Base-by-base conservation (phyloP, 257 asterid species). In the Paulownia fortunei region DNA sequence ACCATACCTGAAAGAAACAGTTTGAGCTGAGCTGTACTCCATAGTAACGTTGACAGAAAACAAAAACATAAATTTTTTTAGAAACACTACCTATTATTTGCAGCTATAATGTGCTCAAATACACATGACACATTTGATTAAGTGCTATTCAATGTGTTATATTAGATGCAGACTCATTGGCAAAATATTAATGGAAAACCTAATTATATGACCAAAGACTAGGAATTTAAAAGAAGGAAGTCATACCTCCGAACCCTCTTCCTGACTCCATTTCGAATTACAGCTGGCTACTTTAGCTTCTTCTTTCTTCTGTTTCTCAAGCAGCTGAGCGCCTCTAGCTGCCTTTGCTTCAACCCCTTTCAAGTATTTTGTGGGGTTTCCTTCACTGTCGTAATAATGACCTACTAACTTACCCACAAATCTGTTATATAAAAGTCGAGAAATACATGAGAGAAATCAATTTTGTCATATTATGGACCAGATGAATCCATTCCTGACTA, bases 321-420 rank as follows among this genome's bases (percentile, higher is more conserved):
- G 89, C 78, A 92, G 85, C 78, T 92, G 97, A 52, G 98, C 91
- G 11, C 97, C 98, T 88, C 98, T 89, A 23, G 97, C 98, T 0
- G 96, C 96, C 86, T 92, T 94, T 58, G 94, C 91, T 84, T 94
- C 99, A 32, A 83, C 91, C 74, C 98, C 99, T 88, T 91, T 92
- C 79, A 94, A 81, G 84, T 89, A 87, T 84, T 94, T 94, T 16
- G 96, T 92, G 13, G 99, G 87, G 69, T 82, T 91, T 61, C 98
- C 99, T 51, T 87, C 89, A 61, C 74, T 62, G 34, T 91, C 91
- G 65, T 94, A 91, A 82, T 94, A 94, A 26, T 95, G 93, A 52
- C 99, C 99, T 1, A 85, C 92, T 67, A 94, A 84, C 80, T 88
- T 92, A 34, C 99, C 98, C 72, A 88, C 88, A 76, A 76, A 91